Base-by-base conservation (phyloP, 441 rosid genomes). In the Isatis lusitanica region DNA sequence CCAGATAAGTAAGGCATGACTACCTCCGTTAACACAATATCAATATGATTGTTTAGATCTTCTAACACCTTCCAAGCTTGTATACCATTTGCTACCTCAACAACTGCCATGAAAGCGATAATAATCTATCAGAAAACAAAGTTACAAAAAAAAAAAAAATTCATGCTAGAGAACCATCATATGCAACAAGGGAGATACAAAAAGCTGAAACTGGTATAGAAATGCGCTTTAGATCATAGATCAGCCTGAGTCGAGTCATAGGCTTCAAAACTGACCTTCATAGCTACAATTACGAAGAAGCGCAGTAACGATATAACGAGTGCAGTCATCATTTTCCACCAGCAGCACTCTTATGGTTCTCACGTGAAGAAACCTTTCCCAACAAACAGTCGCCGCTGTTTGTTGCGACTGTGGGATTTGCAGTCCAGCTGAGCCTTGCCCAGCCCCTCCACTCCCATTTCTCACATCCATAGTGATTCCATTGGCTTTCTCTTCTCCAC, bases 31-130 rank as follows among this genome's bases (percentile, higher is more conserved):
- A 93, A 79, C 64, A 93, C 85, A 74, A 93, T 80, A 71, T 93
- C 98, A 68, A 91, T 74, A 28, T 87, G 96, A 83, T 88, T 87
- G 57, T 67, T 80, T 18, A 79, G 61, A 76, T 91, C 90, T 84
- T 83, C 90, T 6, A 93, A 81, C 56, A 86, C 68, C 44, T 79
- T 90, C 98, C 98, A 93, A 6, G 97, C 98, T 83, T 82, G 91
- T 39, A 93, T 38, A 52, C 93, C 96, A 80, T 86, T 87, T 63
- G 90, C 81, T 28, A 78, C 94, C 67, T 84, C 93, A 76, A 68
- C 79, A 74, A 93, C 97, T 91, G 84, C 82, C 76, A 81, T 63
- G 8, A 51, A 1, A 71, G n/a, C 50, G n/a, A n/a, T 17, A 6
- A 11, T 38, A 30, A 50, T 50, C 65, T 59, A 59, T 30, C 39